Conservation (phyloP, 345 rosid species). For the Populus tremula region DNA sequence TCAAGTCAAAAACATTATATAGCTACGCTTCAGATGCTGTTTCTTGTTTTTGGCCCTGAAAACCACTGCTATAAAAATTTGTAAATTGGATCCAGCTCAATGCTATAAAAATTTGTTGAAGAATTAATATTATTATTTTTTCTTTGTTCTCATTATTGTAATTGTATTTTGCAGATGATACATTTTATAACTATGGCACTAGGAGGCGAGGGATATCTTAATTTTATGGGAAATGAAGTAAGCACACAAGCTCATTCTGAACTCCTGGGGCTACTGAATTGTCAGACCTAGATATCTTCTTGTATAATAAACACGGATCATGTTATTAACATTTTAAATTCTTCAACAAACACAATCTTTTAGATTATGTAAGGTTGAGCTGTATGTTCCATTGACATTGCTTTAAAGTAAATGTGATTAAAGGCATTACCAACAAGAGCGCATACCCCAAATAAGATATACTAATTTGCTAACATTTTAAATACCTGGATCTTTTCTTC, state of each 20-base stretch:
- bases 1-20: not conserved
- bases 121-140: not conserved
- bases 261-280: constrained; percentile 1
- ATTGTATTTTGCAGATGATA: constrained; percentile 52
- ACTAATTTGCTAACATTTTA: too few species aligned
- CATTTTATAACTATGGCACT: constrained; percentile 74
- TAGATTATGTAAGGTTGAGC: not conserved
- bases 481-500: too few species aligned
- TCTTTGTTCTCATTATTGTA: constrained; percentile 7
- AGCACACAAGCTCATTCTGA: constrained; percentile 6
- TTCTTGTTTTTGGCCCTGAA: not conserved
- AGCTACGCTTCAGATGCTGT: not conserved
- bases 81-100: constrained; percentile 8
- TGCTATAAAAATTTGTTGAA: too few species aligned
- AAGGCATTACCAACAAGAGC: not conserved
- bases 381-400: not conserved
- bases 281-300: not conserved
- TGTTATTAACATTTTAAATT: constrained; percentile 5
- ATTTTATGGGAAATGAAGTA: constrained; percentile 89
- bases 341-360: not conserved
- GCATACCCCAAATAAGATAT: too few species aligned
- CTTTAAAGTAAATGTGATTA: not conserved
- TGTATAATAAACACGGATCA: too few species aligned
- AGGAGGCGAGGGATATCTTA: constrained; percentile 83
- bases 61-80: not conserved